Conservation (phyloP, 1,139 yeast species). For the Candida sanyaensis region DNA sequence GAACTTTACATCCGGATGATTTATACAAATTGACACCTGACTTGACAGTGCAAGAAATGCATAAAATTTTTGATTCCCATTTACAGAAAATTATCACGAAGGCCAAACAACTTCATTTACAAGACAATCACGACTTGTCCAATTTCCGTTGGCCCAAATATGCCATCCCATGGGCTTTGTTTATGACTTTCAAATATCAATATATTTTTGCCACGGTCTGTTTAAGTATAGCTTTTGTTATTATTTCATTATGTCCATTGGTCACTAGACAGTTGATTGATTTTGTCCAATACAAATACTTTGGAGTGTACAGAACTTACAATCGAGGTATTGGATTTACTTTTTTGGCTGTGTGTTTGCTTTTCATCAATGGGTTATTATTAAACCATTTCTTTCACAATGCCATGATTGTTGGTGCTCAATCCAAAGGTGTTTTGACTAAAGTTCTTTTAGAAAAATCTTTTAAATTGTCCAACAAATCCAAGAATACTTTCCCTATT, state of each 20-base stretch:
- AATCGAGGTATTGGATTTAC: conserved; percentile 46
- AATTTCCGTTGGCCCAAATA: conserved; percentile 38
- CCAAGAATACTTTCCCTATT: conserved; percentile 37
- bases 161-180: conserved; percentile 38
- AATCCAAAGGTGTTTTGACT: conserved; percentile 41
- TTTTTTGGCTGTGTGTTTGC: conserved; percentile 39
- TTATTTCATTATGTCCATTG: conserved; percentile 46
- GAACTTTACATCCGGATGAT: conserved; percentile 44
- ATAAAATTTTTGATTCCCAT: conserved; percentile 28
- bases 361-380: conserved; percentile 42
- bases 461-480: conserved; percentile 36
- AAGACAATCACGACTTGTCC: conserved; percentile 23
- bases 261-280: conserved; percentile 41
- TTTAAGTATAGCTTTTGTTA: conserved; percentile 38
- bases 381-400: conserved; percentile 47
- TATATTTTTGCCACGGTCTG: conserved; percentile 35
- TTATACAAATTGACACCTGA: conserved; percentile 41
- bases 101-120: conserved; percentile 25
- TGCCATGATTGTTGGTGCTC: conserved; percentile 52
- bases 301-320: conserved; percentile 34
- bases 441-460: conserved; percentile 41
- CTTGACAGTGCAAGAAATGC: conserved; percentile 43
- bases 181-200: conserved; percentile 38
- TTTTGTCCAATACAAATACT: conserved; percentile 39
- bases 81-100: conserved; percentile 24